A percentile compares a stretch with the other conserved stretches of the same genome.
These are phyloP conservation scores for Stemphylium beticola DNA, from an alignment of 2,329 filamentous ascomycete genomes.

Conservation along the genomic window DNA sequence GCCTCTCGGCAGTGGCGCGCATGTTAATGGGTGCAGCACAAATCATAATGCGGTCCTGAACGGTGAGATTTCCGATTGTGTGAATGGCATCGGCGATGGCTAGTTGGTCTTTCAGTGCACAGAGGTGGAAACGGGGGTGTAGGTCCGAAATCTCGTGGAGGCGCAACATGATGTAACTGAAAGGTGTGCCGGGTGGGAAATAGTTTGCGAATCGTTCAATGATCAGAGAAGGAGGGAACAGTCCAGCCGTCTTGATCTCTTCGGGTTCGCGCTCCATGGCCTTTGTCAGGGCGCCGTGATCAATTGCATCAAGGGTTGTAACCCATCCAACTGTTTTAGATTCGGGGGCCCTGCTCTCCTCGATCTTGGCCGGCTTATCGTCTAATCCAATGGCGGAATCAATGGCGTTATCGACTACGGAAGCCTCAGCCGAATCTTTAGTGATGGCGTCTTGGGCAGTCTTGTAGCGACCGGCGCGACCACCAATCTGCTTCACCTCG, in stretches of 20 bases:
- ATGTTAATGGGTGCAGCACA: constrained; percentile 71
- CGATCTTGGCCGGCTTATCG: constrained; percentile 12
- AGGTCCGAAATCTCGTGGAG: constrained; percentile 72
- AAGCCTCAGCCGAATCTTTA: constrained; percentile 24
- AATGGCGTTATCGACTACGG: constrained; percentile 3
- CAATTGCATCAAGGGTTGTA: constrained; percentile 75
- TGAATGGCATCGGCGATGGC: constrained; percentile 78
- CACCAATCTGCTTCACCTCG: constrained; percentile 93
- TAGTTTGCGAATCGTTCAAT: constrained; percentile 80
- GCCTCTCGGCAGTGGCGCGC: constrained; percentile 54
- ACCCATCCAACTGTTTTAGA: constrained; percentile 69
- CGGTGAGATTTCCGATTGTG: constrained; percentile 67
- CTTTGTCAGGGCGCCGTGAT: constrained; percentile 67
- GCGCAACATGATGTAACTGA: constrained; percentile 80
- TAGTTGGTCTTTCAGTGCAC: constrained; percentile 66
- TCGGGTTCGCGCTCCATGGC: constrained; percentile 70
- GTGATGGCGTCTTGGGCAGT: constrained; percentile 66
- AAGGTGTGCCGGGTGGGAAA: constrained; percentile 80
- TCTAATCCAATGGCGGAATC: constrained; percentile 29
- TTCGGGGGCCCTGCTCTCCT: constrained; percentile 3
- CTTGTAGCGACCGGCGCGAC: constrained; percentile 85
- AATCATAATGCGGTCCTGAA: constrained; percentile 77
- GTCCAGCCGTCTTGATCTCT: constrained; percentile 72
- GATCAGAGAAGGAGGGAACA: constrained; percentile 73
- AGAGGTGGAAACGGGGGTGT: constrained; percentile 73